A percentile compares a stretch with the other conserved stretches of the same genome.
phyloP scores from a whole-genome alignment of 768 basidiomycete genomes.

The Cantharellus cinnabarinus region DNA sequence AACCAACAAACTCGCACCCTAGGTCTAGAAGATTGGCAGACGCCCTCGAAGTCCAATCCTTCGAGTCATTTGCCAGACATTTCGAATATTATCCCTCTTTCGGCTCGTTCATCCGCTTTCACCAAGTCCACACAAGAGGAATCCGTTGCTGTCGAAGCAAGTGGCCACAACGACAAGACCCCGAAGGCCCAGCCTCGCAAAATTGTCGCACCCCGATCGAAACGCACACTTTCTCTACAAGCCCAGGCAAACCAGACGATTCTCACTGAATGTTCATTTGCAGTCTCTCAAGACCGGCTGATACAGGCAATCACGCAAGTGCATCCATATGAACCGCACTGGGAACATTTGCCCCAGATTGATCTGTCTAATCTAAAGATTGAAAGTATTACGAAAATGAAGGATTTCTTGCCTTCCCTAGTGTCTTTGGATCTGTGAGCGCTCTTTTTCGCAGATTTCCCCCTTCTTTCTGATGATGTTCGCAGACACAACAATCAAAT shows the following conservation, averaged over 20 bases:
- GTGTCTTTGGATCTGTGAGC: conserved; percentile 61
- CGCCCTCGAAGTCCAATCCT: background rate
- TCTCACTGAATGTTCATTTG: conserved; percentile 94
- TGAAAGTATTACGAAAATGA: conserved; percentile 65
- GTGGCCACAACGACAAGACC: background rate
- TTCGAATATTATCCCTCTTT: background rate
- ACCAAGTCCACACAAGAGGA: too few species aligned
- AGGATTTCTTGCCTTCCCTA: conserved; percentile 75
- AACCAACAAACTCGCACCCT: background rate
- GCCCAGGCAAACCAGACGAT: conserved; percentile 25
- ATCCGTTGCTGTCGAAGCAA: too few species aligned
- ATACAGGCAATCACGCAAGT: conserved; percentile 87
- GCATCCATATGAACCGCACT: conserved; percentile 84
- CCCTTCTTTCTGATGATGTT: background rate
- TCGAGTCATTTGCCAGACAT: background rate
- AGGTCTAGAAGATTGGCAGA: background rate
- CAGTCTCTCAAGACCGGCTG: conserved; percentile 75
- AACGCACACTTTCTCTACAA: conserved; percentile 22
- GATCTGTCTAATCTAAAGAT: conserved; percentile 53
- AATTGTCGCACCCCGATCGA: background rate
- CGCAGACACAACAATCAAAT: conserved; percentile 51
- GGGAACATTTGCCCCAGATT: conserved; percentile 62
- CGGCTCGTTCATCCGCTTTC: background rate
- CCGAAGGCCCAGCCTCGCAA: background rate
- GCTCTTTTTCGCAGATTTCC: background rate